Percentiles rank a stretch among this genome's conserved stretches.
phyloP scores from a whole-genome alignment of 1,284 basidiomycete genomes.

The Stereum hirsutum region DNA sequence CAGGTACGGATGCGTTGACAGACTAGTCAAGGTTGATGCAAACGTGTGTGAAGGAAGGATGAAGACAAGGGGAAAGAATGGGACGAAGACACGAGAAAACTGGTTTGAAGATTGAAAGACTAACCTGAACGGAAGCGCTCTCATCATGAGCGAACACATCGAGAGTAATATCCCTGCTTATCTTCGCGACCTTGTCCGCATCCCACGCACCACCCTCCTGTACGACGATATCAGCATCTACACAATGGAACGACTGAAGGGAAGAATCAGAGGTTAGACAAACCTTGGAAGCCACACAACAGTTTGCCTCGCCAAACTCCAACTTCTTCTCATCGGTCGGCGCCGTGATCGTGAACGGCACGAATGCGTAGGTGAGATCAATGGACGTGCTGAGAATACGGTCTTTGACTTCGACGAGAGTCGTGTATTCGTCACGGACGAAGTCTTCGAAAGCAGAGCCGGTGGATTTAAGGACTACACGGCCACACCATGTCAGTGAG shows the following conservation, averaged over 20 bases:
- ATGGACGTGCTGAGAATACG: constrained; percentile 86
- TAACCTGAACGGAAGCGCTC: constrained; percentile 85
- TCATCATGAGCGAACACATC: constrained; percentile 83
- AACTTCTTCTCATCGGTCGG: constrained; percentile 40
- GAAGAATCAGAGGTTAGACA: neutral
- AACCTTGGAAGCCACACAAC: constrained; percentile 6
- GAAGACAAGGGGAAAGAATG: too few relatives aligned
- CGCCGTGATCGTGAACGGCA: constrained; percentile 34
- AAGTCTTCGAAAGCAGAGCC: constrained; percentile 85
- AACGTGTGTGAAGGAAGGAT: too few relatives aligned
- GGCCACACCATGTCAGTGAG: too few relatives aligned
- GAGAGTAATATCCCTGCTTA: constrained; percentile 62
- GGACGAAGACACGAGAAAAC: too few relatives aligned
- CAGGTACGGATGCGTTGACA: too few relatives aligned
- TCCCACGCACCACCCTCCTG: constrained; percentile 50
- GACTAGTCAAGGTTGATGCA: too few relatives aligned
- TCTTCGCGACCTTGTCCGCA: constrained; percentile 41
- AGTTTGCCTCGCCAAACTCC: constrained; percentile 24
- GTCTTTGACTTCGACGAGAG: constrained; percentile 72
- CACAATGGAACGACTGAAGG: neutral
- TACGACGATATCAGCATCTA: neutral
- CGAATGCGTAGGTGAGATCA: constrained; percentile 63
- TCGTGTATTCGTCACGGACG: constrained; percentile 83
- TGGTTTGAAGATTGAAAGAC: constrained; percentile 13
- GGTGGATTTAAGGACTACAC: constrained; percentile 80